These are phyloP conservation scores for Hypoxylon lienhwacheense DNA, from an alignment of 495 filamentous ascomycete species.

Conservation along the genomic window DNA sequence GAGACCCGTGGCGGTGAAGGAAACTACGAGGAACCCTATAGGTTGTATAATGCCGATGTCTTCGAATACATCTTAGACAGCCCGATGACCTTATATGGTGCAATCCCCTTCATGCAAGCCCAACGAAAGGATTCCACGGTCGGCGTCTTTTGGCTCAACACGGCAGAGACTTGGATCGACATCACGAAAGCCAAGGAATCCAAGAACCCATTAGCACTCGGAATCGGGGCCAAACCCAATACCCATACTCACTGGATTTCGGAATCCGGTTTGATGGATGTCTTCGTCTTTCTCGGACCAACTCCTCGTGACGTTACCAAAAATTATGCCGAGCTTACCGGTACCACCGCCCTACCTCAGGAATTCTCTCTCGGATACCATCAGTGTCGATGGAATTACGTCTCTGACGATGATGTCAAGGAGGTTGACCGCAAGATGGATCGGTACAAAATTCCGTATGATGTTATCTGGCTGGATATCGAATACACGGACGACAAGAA, in stretches of 20 bases:
- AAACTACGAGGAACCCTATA: slow-evolving; percentile 88
- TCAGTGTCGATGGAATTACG: slow-evolving; percentile 98
- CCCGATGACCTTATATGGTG: slow-evolving; percentile 97
- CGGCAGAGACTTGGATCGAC: slow-evolving; percentile 96
- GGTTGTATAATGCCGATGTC: slow-evolving; percentile 93
- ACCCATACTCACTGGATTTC: slow-evolving; percentile 98
- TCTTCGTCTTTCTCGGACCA: slow-evolving; percentile 93
- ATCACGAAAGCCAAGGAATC: slow-evolving; percentile 78
- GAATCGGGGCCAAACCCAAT: slow-evolving; percentile 64
- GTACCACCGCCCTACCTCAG: slow-evolving; percentile 87
- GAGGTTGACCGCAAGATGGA: slow-evolving; percentile 96
- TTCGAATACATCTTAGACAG: slow-evolving; percentile 97
- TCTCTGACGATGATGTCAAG: slow-evolving; percentile 93
- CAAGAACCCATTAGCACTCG: slow-evolving; percentile 75
- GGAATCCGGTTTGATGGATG: slow-evolving; percentile 82
- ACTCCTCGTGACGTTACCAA: slow-evolving; percentile 77
- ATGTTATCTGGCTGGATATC: slow-evolving; percentile 98
- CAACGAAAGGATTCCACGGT: slow-evolving; percentile 91
- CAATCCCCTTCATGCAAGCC: slow-evolving; percentile 96
- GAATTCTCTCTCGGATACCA: slow-evolving; percentile 92
- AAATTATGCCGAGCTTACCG: slow-evolving; percentile 87
- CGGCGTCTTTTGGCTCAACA: slow-evolving; percentile 98
- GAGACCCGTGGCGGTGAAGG: slow-evolving; percentile 86
- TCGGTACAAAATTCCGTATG: slow-evolving; percentile 91
- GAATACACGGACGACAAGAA: slow-evolving; percentile 95